phyloP scores from a whole-genome alignment of 2,329 filamentous ascomycete genomes.

The Phaeophleospora eucalypticola region DNA sequence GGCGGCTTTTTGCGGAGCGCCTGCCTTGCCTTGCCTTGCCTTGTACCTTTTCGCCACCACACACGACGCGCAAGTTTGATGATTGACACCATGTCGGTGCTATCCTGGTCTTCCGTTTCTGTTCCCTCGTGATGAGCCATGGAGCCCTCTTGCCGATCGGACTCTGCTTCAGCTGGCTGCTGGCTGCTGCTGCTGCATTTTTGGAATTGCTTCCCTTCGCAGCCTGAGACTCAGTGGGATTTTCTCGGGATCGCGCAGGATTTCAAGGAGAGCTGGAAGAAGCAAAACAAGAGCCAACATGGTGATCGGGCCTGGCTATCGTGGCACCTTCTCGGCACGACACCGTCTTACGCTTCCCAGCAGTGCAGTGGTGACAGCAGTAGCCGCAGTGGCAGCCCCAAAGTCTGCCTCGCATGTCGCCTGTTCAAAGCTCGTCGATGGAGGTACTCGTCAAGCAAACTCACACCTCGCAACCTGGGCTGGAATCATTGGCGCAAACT shows the following conservation, averaged over 20 bases:
- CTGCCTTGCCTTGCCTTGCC: too few species aligned
- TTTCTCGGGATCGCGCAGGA: background rate
- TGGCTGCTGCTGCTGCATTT: background rate
- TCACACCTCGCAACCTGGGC: background rate
- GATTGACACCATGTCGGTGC: background rate
- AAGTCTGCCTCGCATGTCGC: too few species aligned
- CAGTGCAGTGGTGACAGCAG: too few species aligned
- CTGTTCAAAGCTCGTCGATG: too few species aligned
- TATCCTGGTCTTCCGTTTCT: too few species aligned
- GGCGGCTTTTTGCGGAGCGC: background rate
- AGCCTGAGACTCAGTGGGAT: background rate
- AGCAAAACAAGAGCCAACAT: too few species aligned
- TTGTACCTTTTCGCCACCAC: background rate
- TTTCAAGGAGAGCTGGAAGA: too few species aligned
- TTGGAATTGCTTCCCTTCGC: background rate
- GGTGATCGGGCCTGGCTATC: too few species aligned
- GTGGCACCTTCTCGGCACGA: too few species aligned
- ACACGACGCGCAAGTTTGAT: background rate
- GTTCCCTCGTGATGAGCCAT: too few species aligned
- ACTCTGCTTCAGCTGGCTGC: constrained; percentile 6
- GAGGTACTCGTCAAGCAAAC: background rate
- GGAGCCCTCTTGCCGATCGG: constrained; percentile 2
- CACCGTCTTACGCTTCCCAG: too few species aligned
- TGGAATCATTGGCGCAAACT: constrained; percentile 4
- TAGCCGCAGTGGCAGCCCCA: too few species aligned